These are phyloP conservation scores for Nitzschia putrida DNA, from an alignment of 108 stramenopile species.

Conservation along the genomic window DNA sequence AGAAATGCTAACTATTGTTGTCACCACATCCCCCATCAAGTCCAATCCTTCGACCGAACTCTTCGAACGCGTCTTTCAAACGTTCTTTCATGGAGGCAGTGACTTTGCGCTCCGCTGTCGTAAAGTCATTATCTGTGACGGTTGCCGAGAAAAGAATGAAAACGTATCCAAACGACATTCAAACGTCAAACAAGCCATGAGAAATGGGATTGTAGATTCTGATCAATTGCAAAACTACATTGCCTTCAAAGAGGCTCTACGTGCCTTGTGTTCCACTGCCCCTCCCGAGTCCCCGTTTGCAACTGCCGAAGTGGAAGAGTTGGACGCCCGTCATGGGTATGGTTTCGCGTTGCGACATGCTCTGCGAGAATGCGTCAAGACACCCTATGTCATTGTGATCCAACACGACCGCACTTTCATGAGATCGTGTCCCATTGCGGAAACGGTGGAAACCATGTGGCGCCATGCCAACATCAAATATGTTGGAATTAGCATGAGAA, in stretches of 20 bases:
- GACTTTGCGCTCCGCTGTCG: conserved; percentile 77
- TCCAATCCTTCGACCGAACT: conserved; percentile 83
- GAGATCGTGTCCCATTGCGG: conserved; percentile 63
- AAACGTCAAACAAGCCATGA: conserved; percentile 74
- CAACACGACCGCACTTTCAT: conserved; percentile 91
- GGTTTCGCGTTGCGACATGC: conserved; percentile 86
- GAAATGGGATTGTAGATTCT: conserved; percentile 73
- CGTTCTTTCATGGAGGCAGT: conserved; percentile 63
- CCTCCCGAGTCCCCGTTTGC: conserved; percentile 43
- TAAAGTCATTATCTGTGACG: conserved; percentile 83
- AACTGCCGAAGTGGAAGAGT: conserved; percentile 66
- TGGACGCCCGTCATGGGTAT: conserved; percentile 76
- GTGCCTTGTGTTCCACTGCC: conserved; percentile 43
- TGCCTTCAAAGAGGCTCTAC: conserved; percentile 60
- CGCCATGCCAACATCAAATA: conserved; percentile 61
- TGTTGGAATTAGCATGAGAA: conserved; percentile 78
- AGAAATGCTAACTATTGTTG: conserved; percentile 74
- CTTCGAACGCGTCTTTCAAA: conserved; percentile 68
- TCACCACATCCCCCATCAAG: conserved; percentile 83
- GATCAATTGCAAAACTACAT: conserved; percentile 67
- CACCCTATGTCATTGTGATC: conserved; percentile 85
- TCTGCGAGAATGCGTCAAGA: conserved; percentile 52
- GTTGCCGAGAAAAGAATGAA: conserved; percentile 49
- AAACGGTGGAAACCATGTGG: conserved; percentile 66
- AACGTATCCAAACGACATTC: conserved; percentile 57